These are phyloP conservation scores for Hanseniaspora mollemarum DNA, from an alignment of 805 yeast species.

Conservation along the genomic window DNA sequence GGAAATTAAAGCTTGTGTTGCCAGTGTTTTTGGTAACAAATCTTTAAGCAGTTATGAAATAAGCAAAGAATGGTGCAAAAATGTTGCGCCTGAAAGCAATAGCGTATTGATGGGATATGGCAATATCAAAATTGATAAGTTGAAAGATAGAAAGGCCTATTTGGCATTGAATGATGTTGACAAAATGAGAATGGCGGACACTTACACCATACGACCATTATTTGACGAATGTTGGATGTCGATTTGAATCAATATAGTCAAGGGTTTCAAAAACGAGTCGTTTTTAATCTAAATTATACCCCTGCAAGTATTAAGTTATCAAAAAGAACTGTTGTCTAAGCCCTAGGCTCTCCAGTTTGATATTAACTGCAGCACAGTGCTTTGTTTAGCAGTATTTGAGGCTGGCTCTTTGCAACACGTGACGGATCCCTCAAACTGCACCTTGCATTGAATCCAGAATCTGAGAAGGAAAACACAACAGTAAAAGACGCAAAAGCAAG, in stretches of 20 bases:
- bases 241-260: background rate
- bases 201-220: slow-evolving; percentile 43
- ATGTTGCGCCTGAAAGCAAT: slow-evolving; percentile 21
- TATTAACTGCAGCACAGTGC: too few species aligned
- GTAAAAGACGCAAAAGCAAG: too few species aligned
- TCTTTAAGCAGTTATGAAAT: slow-evolving; percentile 30
- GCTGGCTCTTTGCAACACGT: too few species aligned
- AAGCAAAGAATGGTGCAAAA: slow-evolving; percentile 36
- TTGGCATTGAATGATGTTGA: slow-evolving; percentile 32
- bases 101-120: slow-evolving; percentile 24
- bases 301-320: too few species aligned
- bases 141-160: slow-evolving; percentile 15
- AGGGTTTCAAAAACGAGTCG: too few species aligned
- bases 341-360: too few species aligned
- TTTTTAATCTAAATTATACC: too few species aligned
- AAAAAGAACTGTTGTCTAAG: too few species aligned
- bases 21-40: slow-evolving; percentile 40
- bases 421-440: too few species aligned
- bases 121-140: slow-evolving; percentile 1
- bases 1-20: slow-evolving; percentile 50
- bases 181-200: slow-evolving; percentile 46
- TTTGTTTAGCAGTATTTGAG: too few species aligned
- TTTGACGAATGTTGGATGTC: slow-evolving; percentile 43
- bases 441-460: too few species aligned
- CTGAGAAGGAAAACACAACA: too few species aligned